Evolutionary conservation across 129 eudicot species (phyloP).

Genomic region (Arctium lappa): DNA sequence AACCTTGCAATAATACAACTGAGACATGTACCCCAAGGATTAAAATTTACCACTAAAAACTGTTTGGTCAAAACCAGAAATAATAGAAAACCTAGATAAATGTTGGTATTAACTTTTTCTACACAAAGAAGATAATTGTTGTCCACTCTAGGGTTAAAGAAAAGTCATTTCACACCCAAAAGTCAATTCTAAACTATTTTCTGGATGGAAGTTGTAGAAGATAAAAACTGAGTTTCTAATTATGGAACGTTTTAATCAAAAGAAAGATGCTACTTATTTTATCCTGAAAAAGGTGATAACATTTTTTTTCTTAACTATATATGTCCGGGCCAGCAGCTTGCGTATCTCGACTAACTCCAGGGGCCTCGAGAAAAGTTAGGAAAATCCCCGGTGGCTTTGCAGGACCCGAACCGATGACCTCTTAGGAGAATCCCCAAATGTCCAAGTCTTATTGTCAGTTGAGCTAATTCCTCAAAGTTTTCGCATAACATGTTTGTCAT

Average conservation of each 20-base stretch:
- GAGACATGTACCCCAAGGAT: neutral
- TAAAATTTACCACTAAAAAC: neutral
- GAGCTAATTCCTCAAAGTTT: too few relatives aligned
- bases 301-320: too few relatives aligned
- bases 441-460: too few relatives aligned
- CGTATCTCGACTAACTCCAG: too few relatives aligned
- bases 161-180: neutral
- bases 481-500: neutral
- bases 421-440: too few relatives aligned
- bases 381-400: too few relatives aligned
- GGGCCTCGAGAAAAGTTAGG: too few relatives aligned
- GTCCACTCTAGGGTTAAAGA: neutral
- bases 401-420: too few relatives aligned
- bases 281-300: neutral
- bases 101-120: neutral
- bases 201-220: neutral
- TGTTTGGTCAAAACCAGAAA: neutral
- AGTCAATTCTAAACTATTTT: neutral
- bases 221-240: neutral
- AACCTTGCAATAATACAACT: neutral
- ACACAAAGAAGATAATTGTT: neutral
- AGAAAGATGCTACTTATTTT: neutral
- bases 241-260: constrained; percentile 9
- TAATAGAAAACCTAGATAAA: neutral
- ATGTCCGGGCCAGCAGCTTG: too few relatives aligned